phyloP scores from a whole-genome alignment of 2,329 filamentous ascomycete species.

The Hymenoscyphus albidus region DNA sequence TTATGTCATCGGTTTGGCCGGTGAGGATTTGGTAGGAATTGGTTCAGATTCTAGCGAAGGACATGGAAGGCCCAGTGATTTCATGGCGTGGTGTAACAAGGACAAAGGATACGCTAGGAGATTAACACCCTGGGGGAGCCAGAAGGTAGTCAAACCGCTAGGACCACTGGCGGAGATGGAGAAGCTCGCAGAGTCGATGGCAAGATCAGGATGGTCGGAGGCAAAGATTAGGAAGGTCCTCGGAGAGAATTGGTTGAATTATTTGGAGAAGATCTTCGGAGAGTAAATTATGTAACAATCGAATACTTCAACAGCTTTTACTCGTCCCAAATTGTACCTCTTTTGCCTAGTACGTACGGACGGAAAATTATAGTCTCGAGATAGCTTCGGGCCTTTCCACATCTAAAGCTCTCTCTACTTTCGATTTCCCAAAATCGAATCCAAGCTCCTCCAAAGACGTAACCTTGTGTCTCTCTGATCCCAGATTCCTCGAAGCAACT shows the following conservation, averaged over 20 bases:
- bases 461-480: neutral
- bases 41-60: slow-evolving; percentile 39
- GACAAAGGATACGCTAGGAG: slow-evolving; percentile 40
- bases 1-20: slow-evolving; percentile 44
- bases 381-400: neutral
- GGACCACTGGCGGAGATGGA: slow-evolving; percentile 36
- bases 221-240: slow-evolving; percentile 39
- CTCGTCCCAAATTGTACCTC: neutral
- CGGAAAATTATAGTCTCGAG: neutral
- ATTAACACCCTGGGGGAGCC: slow-evolving; percentile 40
- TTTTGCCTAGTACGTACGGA: neutral
- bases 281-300: neutral
- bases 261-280: slow-evolving; percentile 36
- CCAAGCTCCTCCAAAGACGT: slow-evolving; percentile 1
- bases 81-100: slow-evolving; percentile 41
- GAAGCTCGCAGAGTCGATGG: slow-evolving; percentile 38
- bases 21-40: slow-evolving; percentile 39
- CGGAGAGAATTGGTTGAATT: slow-evolving; percentile 39
- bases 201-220: slow-evolving; percentile 38
- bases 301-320: neutral
- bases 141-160: slow-evolving; percentile 40
- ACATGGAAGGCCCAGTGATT: slow-evolving; percentile 38
- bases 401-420: neutral
- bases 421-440: neutral
- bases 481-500: neutral